Evolutionary conservation across 2,329 filamentous ascomycete species (phyloP).

Genomic region (Hortaea werneckii): DNA sequence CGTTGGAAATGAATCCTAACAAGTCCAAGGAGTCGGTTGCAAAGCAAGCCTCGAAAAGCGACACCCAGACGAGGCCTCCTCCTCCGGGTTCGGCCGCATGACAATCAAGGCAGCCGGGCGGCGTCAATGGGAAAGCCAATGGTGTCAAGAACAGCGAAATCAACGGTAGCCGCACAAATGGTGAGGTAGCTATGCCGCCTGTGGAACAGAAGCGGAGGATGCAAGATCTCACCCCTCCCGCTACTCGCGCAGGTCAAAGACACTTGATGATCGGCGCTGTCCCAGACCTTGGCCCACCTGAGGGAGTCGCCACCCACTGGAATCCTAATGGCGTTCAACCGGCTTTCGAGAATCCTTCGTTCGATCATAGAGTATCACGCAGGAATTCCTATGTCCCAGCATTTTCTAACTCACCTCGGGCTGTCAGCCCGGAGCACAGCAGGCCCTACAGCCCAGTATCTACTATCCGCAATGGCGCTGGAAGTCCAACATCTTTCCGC

Average conservation of each 20-base stretch:
- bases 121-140: constrained; percentile 6
- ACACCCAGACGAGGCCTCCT: constrained; percentile 1
- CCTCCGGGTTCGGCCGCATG: constrained; percentile 8
- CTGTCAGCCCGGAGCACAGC: constrained; percentile 4
- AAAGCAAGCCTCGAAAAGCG: constrained; percentile 13
- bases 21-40: constrained; percentile 6
- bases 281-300: constrained; percentile 1
- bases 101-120: constrained; percentile 20
- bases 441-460: constrained; percentile 6
- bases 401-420: constrained; percentile 3
- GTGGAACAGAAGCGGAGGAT: constrained; percentile 3
- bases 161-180: constrained; percentile 2
- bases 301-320: constrained; percentile 6
- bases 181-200: not conserved
- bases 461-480: constrained; percentile 3
- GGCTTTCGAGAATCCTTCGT: constrained; percentile 3
- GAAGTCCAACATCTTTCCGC: constrained; percentile 4
- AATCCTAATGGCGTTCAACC: constrained; percentile 5
- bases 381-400: constrained; percentile 2
- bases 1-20: constrained; percentile 1
- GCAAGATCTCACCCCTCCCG: not conserved
- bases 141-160: constrained; percentile 2
- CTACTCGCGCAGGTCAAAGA: not conserved
- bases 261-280: not conserved
- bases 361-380: constrained; percentile 1